These are phyloP conservation scores for Noccaea bulbosa DNA, from an alignment of 345 rosid genomes.

Conservation along the genomic window DNA sequence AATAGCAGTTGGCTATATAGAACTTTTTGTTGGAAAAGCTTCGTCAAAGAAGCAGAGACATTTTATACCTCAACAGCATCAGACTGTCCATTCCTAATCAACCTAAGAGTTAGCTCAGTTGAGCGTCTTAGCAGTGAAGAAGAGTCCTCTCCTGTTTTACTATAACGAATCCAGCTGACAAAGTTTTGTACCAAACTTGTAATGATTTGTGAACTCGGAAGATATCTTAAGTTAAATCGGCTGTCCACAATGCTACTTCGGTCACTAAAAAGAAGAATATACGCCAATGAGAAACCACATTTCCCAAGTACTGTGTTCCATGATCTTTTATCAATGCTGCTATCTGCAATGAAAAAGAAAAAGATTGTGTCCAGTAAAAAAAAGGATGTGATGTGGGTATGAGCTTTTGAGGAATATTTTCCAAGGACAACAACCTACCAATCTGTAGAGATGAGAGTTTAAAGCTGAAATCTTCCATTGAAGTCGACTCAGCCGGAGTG, in stretches of 20 bases:
- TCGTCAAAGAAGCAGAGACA: conserved; percentile 16
- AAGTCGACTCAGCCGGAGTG: conserved; percentile 73
- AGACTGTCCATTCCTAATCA: conserved; percentile 80
- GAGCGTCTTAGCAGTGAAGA: conserved; percentile 71
- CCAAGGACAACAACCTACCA: conserved; percentile 56
- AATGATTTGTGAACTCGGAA: conserved; percentile 64
- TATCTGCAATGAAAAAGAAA: conserved; percentile 55
- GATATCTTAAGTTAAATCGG: conserved; percentile 43
- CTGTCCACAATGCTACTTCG: conserved; percentile 48
- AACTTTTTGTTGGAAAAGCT: conserved; percentile 19
- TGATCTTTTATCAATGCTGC: conserved; percentile 62
- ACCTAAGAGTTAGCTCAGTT: conserved; percentile 70
- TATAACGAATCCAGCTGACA: conserved; percentile 84
- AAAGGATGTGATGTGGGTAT: conserved; percentile 18
- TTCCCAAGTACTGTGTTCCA: conserved; percentile 81
- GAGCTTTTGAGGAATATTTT: conserved; percentile 11
- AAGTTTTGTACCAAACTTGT: conserved; percentile 62
- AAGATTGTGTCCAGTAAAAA: conserved; percentile 22
- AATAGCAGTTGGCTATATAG: conserved; percentile 2
- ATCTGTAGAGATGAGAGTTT: conserved; percentile 90
- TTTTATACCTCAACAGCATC: conserved; percentile 79
- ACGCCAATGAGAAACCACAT: conserved; percentile 81
- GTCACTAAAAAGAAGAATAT: conserved; percentile 56
- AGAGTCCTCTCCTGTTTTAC: conserved; percentile 64
- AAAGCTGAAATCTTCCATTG: conserved; percentile 83